phyloP scores from a whole-genome alignment of 305 asterid genomes.

The Fraxinus greggii region DNA sequence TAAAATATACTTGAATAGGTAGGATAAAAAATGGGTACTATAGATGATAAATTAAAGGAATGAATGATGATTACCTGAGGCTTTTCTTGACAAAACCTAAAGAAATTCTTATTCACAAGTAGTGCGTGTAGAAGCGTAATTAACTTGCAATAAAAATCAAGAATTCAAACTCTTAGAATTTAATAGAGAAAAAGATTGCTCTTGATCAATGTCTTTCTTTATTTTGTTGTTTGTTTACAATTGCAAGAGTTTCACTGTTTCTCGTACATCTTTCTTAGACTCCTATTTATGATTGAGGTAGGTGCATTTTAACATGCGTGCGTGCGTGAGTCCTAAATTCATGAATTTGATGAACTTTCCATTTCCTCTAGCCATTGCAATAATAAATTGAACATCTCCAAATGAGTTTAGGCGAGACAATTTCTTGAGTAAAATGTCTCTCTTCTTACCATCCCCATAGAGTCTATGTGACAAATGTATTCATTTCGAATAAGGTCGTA shows the following conservation, averaged over 20 bases:
- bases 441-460: not conserved
- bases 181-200: not conserved
- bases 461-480: not conserved
- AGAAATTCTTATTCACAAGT: not conserved
- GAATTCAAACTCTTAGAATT: not conserved
- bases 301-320: not conserved
- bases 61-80: not conserved
- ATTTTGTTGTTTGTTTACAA: not conserved
- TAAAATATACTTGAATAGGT: not conserved
- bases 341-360: not conserved
- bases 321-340: not conserved
- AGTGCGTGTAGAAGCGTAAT: not conserved
- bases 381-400: not conserved
- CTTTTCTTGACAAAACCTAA: not conserved
- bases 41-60: not conserved
- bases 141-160: not conserved
- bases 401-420: not conserved
- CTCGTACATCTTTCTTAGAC: not conserved
- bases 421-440: not conserved
- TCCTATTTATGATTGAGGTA: not conserved
- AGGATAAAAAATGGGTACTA: not conserved
- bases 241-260: not conserved
- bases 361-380: not conserved
- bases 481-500: not conserved
- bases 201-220: not conserved